A percentile compares a stretch with the other conserved stretches of the same genome.
These are phyloP conservation scores for Podospora conica DNA, from an alignment of 495 filamentous ascomycete species.

Conservation along the genomic window DNA sequence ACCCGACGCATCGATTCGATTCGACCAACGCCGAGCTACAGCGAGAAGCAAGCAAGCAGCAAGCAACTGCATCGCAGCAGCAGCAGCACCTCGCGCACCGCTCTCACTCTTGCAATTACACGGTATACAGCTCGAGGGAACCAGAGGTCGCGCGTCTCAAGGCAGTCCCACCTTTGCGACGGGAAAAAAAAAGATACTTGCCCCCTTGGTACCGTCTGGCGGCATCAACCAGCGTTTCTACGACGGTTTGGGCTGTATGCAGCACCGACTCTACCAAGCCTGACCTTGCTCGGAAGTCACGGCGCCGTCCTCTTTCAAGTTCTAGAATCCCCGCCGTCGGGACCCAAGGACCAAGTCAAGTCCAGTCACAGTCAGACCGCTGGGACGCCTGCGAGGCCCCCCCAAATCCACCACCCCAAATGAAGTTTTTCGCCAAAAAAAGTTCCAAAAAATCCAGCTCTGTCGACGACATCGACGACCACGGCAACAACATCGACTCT, in stretches of 20 bases:
- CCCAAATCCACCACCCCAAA: constrained; percentile 28
- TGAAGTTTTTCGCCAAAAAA: constrained; percentile 53
- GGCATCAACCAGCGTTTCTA: neutral
- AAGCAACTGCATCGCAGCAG: neutral
- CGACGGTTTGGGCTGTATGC: constrained; percentile 25
- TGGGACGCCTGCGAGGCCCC: constrained; percentile 14
- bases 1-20: neutral
- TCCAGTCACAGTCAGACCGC: constrained; percentile 3
- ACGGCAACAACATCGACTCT: neutral
- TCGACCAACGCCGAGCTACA: neutral
- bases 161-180: constrained; percentile 2
- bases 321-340: constrained; percentile 19
- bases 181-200: neutral
- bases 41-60: neutral
- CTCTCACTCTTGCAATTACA: neutral
- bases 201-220: neutral
- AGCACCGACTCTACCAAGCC: constrained; percentile 25
- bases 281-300: constrained; percentile 30
- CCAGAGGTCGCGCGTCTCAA: neutral
- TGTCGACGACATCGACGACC: constrained; percentile 43
- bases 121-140: neutral
- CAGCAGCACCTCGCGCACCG: neutral
- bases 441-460: constrained; percentile 44
- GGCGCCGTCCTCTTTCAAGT: constrained; percentile 11
- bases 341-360: constrained; percentile 23